A percentile compares a stretch with the other conserved stretches of the same genome.
Evolutionary conservation across 2,329 filamentous ascomycete species (phyloP).

Genomic region (Orbilia quercus): DNA sequence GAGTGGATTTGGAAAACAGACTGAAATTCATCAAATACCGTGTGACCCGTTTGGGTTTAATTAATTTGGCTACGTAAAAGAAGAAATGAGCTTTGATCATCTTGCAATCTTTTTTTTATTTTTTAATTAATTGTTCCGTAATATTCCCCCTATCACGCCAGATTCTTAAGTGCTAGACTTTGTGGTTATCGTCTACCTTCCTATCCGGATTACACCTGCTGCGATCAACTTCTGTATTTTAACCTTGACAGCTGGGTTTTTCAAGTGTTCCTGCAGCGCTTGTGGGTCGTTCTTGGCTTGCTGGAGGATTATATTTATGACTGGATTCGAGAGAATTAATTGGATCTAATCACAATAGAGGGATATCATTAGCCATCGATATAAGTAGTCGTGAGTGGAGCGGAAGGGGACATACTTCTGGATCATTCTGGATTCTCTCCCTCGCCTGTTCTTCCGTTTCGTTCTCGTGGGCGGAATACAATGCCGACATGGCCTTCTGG

Average conservation of each 20-base stretch:
- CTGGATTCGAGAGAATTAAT: conserved; percentile 89
- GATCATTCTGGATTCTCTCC: conserved; percentile 88
- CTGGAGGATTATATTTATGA: conserved; percentile 97
- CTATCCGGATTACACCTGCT: conserved; percentile 73
- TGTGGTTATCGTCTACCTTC: conserved; percentile 27
- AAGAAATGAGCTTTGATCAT: background rate
- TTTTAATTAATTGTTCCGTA: background rate
- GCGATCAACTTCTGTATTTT: conserved; percentile 97
- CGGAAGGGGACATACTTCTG: conserved; percentile 76
- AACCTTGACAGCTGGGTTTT: conserved; percentile 82
- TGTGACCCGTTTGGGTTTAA: too few relatives aligned
- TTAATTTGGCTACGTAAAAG: too few relatives aligned
- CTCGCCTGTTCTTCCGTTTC: conserved; percentile 97
- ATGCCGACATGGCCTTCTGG: conserved; percentile 88
- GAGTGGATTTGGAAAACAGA: too few relatives aligned
- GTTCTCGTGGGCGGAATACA: conserved; percentile 89
- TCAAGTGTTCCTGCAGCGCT: conserved; percentile 96
- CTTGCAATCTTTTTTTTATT: background rate
- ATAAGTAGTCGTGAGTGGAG: background rate
- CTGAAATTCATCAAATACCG: too few relatives aligned
- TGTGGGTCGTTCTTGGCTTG: conserved; percentile 94
- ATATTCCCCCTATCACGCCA: background rate
- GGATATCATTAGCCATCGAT: background rate
- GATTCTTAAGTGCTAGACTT: background rate
- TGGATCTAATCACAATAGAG: conserved; percentile 73